Evolutionary conservation across 140 eudicot species (phyloP), one percentile per base, ranked within the genome.

Genomic region (Flaveria floridana): DNA sequence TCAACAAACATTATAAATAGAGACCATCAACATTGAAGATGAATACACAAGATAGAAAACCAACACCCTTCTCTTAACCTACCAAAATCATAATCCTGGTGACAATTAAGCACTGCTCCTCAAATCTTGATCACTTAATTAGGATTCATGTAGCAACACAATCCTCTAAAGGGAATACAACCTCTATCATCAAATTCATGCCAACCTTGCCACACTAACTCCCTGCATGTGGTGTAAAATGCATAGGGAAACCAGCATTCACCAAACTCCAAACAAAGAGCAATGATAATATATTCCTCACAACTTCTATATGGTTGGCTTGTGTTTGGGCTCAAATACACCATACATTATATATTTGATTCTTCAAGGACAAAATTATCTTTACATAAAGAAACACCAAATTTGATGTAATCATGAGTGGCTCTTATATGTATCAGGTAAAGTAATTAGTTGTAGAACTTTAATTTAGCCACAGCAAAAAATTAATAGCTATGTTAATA

Each of bases 181-280:
- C 26, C 25, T 39, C 42, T 0, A 25, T 58, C 12, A 59, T 42
- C 58, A 19, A 0, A 0, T 13, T 13, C 25, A 57, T 19, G 18
- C 72, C 71, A 74, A 47, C 71, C 71, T 30, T 8, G 34, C 63
- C 20, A 47, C 26, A 28, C 18, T 1, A 2, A 26, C 21, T 69
- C 70, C 51, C 42, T 46, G 19, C 71, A 21, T 59, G 71, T 59
- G 71, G 81, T 75, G 42, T 73, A 65, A 72, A 74, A 34, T 25
- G 70, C 69, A 68, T 48, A 68, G 11, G 20, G 28, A 61, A 34
- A 76, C 76, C 10, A 64, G 20, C 44, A 65, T 26, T 39, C 14
- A 37, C 67, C 79, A 19, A 64, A 64, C 47, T 59, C 30, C 66
- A 19, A 65, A 64, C 16, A 50, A 12, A 51, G 55, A 51, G 65